Evolutionary conservation across 2,329 filamentous ascomycete species (phyloP), one percentile per base, ranked within the genome.

Genomic region (Thyridium curvatum): DNA sequence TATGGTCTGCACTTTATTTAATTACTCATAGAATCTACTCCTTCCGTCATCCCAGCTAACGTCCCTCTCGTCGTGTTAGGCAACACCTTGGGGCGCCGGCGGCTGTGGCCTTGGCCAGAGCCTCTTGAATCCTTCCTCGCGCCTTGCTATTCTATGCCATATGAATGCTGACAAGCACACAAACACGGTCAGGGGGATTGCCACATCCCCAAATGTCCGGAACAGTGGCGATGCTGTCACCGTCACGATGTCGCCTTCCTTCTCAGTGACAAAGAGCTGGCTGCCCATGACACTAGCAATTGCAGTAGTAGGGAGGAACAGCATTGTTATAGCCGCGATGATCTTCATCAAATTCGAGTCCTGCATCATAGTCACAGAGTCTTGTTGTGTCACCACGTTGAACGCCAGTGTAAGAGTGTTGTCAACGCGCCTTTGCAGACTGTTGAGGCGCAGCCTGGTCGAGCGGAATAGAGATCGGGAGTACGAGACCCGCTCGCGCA

Each of bases 281-380:
- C 45, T 47, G 6, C 51, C 49, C 12, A 51, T 31, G 16, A 65
- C 47, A 0, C 53, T 51, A 8, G 62, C 58, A 8, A 65, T 58
- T 0, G 52, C 54, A 3, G 56, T 60, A 0, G 58, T 61, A 1
- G 62, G 62, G 1, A 65, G 35, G 41, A 64, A 65, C 6, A 65
- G 38, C 40, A 65, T 52, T 6, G 60, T 64, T 15, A 65, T 56
- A 29, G 52, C 50, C 3, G 62, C 55, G 21, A 65, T 60, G 6
- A 61, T 53, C 36, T 57, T 60, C 56, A 63, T 62, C 12, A 54
- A 55, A n/a, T 50, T 55, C 16, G 58, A 55, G 36, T 63, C 61
- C 10, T 58, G 52, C 4, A 52, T 52, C 52, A 59, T 58, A 10
- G 54, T 45, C 46, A 51, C 52, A 1, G 59, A 61, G 42, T 63